Conservation (phyloP, 2,329 filamentous ascomycete species). For the Lachnellula subtilissima region DNA sequence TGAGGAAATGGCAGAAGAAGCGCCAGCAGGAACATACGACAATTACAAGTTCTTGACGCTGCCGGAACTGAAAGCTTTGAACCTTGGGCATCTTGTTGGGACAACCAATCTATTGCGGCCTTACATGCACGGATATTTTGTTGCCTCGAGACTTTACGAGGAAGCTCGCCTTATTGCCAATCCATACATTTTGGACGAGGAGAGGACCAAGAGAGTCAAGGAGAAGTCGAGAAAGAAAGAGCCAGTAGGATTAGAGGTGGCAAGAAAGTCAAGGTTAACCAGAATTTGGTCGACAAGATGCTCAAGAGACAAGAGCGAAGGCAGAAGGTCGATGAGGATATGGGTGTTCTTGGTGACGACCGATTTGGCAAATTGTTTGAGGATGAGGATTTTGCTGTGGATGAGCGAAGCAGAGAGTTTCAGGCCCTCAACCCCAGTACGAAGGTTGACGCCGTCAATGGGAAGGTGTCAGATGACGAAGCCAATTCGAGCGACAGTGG, state of each 20-base stretch:
- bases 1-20: conserved; percentile 93
- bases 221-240: conserved; percentile 96
- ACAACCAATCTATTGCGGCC: conserved; percentile 85
- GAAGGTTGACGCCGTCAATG: conserved; percentile 32
- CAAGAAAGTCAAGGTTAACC: conserved; percentile 98
- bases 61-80: conserved; percentile 78
- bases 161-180: conserved; percentile 90
- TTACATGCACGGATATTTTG: conserved; percentile 99
- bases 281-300: conserved; percentile 70
- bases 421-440: conserved; percentile 85
- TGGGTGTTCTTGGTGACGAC: conserved; percentile 70
- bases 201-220: conserved; percentile 83
- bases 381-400: conserved; percentile 86
- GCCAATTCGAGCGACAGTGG: conserved; percentile 39
- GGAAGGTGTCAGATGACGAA: conserved; percentile 35
- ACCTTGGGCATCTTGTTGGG: conserved; percentile 82
- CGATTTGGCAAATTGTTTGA: conserved; percentile 89
- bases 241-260: conserved; percentile 87
- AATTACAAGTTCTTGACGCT: conserved; percentile 98
- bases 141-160: conserved; percentile 90
- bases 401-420: conserved; percentile 86
- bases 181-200: conserved; percentile 89
- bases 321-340: conserved; percentile 52
- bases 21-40: conserved; percentile 80
- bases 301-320: conserved; percentile 60